Percentiles rank a stretch among this genome's conserved stretches.
Conservation (phyloP, 179 eudicot genomes). For the Vitellaria paradoxa region DNA sequence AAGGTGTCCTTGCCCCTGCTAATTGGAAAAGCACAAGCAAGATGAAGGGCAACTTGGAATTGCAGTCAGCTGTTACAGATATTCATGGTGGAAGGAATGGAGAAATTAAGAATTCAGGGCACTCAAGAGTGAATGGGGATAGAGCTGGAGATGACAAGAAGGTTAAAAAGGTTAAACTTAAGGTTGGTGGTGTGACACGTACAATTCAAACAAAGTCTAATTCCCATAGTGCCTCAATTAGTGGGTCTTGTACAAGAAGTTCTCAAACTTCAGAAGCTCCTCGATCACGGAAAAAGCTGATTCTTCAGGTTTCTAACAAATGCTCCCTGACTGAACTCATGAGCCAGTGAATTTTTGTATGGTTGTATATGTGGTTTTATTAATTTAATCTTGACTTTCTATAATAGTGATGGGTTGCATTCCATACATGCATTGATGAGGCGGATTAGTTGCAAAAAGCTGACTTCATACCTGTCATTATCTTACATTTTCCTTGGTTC, state of each 20-base stretch:
- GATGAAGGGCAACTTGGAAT: conserved; percentile 33
- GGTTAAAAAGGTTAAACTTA: conserved; percentile 72
- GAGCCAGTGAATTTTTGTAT: not conserved
- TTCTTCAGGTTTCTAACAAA: conserved; percentile 40
- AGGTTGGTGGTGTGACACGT: conserved; percentile 80
- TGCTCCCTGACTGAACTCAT: not conserved
- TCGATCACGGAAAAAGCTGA: conserved; percentile 33
- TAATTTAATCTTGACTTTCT: not conserved
- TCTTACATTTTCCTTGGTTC: not conserved
- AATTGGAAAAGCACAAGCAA: conserved; percentile 34
- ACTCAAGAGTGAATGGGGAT: conserved; percentile 22
- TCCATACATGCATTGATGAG: not conserved
- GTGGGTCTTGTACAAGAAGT: conserved; percentile 33
- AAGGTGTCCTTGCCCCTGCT: conserved; percentile 43
- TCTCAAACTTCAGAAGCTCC: conserved; percentile 42
- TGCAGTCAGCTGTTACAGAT: conserved; percentile 31
- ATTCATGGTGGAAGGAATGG: conserved; percentile 26
- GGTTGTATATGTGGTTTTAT: not conserved
- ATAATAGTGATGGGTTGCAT: not conserved
- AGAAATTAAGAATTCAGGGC: conserved; percentile 24
- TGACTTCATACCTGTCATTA: not conserved
- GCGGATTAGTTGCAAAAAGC: not conserved
- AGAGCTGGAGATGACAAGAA: conserved; percentile 44
- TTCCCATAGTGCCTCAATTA: conserved; percentile 22
- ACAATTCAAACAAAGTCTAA: conserved; percentile 60